Evolutionary conservation across 1,284 basidiomycete genomes (phyloP), one percentile per base, ranked within the genome.

Genomic region (Ustilago hordei): DNA sequence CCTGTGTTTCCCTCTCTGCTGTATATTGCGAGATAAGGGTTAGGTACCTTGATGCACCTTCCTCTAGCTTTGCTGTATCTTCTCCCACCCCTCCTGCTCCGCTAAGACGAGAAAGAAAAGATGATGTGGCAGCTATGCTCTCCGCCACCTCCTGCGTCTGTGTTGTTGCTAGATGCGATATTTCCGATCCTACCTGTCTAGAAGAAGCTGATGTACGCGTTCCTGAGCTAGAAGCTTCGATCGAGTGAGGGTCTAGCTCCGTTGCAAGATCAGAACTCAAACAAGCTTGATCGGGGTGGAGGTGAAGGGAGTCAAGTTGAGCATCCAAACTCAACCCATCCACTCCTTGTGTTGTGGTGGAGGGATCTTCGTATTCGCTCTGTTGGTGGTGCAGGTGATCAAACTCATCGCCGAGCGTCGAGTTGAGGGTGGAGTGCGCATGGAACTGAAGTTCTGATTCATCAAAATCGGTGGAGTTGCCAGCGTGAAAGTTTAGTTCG

Each of bases 1-100:
- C n/a, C 43, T 80, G 78, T 5, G 60, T 64, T 41, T 80, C 78
- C 4, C 78, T 31, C 19, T 69, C 53, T 4, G n/a, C 31, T 2
- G 55, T 66, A 34, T 55, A 61, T 12, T 78, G 55, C 15, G 68
- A 69, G 8, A 80, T 45, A n/a, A 62, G 50, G 28, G 56, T 69
- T 8, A 80, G 48, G 23, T 72, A 61, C 0, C 36, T 11, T 3
- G 50, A 64, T 4, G 78, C 75, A 8, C 53, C 38, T 1, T 9
- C 1, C 34, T 80, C 78, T 1, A 80, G 17, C 6, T 11, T 19
- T 0, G 59, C 59, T 0, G 75, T 75, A 8, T 78, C 78, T 4
- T 28, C 62, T 2, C 19, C 60, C 12, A 9, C 38, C 35, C 34
- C 34, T 41, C 19, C 8, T 19, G 12, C 8, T n/a, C 9, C 36